Base-by-base conservation (phyloP, 140 eudicot species). In the Anethum foeniculum region DNA sequence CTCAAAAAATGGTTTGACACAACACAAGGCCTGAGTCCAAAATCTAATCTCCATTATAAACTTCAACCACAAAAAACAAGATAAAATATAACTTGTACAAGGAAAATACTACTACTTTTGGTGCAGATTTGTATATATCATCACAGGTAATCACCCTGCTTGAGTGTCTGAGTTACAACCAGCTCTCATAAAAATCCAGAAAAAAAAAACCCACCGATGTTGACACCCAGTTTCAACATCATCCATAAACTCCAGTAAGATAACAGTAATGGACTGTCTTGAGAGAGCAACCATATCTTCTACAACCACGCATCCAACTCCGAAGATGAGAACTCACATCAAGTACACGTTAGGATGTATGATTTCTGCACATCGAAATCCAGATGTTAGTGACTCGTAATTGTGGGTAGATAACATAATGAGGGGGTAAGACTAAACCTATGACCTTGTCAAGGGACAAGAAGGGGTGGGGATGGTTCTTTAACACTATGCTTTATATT, bases 131-230 rank as follows among this genome's bases (percentile, higher is more conserved):
- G 44, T 32, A 32, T 69, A 36, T 69, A 69, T 69, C 75, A 69
- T 69, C 46, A 72, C 46, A 72, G n/a, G 77, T 39, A 39, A 72
- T 46, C 77, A 73, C 77, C 77, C 49, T 73, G 77, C 28, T 73
- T 27, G 13, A 23, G 36, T 62, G 77, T 41, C 48, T 73, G 32
- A 19, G 77, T 21, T 32, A 73, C 77, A 23, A 38, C 77, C 16
- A 73, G 8, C 77, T 46, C 77, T 8, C 14, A 41, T 6, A 44
- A 41, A 71, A 73, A 73, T 51, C 54, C 77, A 73, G 77, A 73
- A 72, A 34, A 71, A 19, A 34, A 6, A 38, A 41, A 41, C 9
- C 47, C 77, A 73, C 27, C 15, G n/a, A 41, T 73, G 52, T 46
- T 27, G 18, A 73, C 27, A 73, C 49, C 49, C 77, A 41, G 23